A percentile compares a stretch with the other conserved stretches of the same genome.
These are phyloP conservation scores for Fraxinus pennsylvanica DNA, from an alignment of 257 asterid species.

Conservation along the genomic window DNA sequence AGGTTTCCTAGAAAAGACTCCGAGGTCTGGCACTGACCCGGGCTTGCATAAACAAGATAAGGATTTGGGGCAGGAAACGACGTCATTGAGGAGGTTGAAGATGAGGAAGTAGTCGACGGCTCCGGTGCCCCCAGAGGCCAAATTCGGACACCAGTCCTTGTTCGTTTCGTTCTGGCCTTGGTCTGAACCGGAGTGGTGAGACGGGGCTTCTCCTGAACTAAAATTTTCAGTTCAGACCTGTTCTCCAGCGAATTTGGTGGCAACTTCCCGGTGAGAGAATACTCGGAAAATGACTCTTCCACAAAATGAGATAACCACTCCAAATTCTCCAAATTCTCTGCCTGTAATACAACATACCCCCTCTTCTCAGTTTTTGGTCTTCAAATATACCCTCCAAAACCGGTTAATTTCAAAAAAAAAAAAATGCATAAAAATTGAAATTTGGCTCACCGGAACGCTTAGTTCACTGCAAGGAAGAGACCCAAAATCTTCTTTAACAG, in stretches of 20 bases:
- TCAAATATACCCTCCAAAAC: neutral
- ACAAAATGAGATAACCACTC: conserved; percentile 91
- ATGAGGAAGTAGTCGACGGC: conserved; percentile 66
- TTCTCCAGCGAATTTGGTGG: conserved; percentile 38
- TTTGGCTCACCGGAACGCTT: no score
- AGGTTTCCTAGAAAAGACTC: conserved; percentile 39
- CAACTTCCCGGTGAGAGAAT: conserved; percentile 50
- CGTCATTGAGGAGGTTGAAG: conserved; percentile 39
- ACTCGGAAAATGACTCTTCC: conserved; percentile 74
- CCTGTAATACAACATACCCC: conserved; percentile 36
- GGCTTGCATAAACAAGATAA: conserved; percentile 16
- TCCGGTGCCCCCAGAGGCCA: conserved; percentile 76
- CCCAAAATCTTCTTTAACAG: no score
- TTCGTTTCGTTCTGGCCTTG: conserved; percentile 83
- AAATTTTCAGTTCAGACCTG: conserved; percentile 19
- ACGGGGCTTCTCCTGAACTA: conserved; percentile 27
- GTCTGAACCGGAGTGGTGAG: conserved; percentile 79
- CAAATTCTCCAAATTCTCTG: conserved; percentile 78
- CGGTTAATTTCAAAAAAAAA: neutral
- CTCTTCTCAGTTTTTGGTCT: neutral
- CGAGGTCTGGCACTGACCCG: conserved; percentile 43
- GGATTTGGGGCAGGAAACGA: conserved; percentile 40
- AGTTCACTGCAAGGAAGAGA: no score
- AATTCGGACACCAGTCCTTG: conserved; percentile 63
- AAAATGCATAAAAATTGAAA: neutral